These are phyloP conservation scores for Nakaseomyces bracarensis DNA, from an alignment of 1,139 yeast species.

Conservation along the genomic window DNA sequence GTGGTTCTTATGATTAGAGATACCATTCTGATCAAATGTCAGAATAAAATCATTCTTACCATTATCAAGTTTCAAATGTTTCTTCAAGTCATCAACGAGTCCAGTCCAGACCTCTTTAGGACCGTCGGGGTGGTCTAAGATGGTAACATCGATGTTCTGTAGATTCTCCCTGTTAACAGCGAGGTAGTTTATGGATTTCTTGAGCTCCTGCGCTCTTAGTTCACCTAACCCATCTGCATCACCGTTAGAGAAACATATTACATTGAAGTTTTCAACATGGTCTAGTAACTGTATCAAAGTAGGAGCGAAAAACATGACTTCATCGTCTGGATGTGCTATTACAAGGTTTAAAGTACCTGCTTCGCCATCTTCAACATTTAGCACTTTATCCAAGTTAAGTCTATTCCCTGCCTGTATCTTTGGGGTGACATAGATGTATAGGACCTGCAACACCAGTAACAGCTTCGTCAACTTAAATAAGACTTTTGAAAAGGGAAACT, in stretches of 20 bases:
- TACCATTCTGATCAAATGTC: conserved; percentile 79
- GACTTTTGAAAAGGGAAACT: conserved; percentile 6
- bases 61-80: conserved; percentile 19
- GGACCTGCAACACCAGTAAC: conserved; percentile 11
- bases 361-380: not conserved
- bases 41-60: conserved; percentile 41
- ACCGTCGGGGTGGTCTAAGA: conserved; percentile 52
- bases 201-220: conserved; percentile 51
- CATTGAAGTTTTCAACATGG: conserved; percentile 33
- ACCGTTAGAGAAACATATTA: conserved; percentile 74
- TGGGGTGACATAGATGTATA: conserved; percentile 14
- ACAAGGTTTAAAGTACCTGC: conserved; percentile 33
- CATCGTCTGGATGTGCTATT: conserved; percentile 97
- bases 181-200: conserved; percentile 47
- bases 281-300: conserved; percentile 32
- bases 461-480: conserved; percentile 11
- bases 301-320: conserved; percentile 95
- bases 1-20: conserved; percentile 84
- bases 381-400: conserved; percentile 4
- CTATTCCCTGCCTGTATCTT: conserved; percentile 11
- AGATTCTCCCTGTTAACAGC: conserved; percentile 15
- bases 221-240: conserved; percentile 67
- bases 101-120: conserved; percentile 58
- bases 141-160: conserved; percentile 38
- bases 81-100: conserved; percentile 31